Evolutionary conservation across 148 eudicot genomes (phyloP).

Genomic region (Persicaria maculosa): DNA sequence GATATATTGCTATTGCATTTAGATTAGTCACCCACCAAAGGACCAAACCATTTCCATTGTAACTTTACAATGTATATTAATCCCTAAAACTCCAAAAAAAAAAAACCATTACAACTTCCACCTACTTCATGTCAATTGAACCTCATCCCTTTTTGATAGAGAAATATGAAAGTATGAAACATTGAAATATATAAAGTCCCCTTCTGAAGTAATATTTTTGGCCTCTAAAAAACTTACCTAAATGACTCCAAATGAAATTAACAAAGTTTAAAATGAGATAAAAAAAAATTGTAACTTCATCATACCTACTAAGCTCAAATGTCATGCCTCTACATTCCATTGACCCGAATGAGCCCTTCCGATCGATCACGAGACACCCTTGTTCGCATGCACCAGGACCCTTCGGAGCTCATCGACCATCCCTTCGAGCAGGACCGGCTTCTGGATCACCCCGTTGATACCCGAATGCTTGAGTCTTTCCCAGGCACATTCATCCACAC

Average conservation of each 20-base stretch:
- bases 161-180: background rate
- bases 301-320: too few relatives aligned
- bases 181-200: background rate
- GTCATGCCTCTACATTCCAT: too few relatives aligned
- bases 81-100: background rate
- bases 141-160: background rate
- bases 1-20: background rate
- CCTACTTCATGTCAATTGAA: background rate
- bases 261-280: background rate
- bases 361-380: constrained; percentile 10
- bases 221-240: background rate
- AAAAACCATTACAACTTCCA: background rate
- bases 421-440: constrained; percentile 60
- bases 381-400: constrained; percentile 30
- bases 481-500: constrained; percentile 35
- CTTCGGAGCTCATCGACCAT: constrained; percentile 60
- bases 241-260: background rate
- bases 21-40: background rate
- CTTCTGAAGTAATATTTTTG: background rate
- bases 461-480: constrained; percentile 42
- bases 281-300: background rate
- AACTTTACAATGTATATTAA: background rate
- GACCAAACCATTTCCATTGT: background rate
- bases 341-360: too few relatives aligned
- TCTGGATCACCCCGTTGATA: constrained; percentile 59